Conservation (phyloP, 2,329 filamentous ascomycete genomes). For the Drechslerella dactyloides region DNA sequence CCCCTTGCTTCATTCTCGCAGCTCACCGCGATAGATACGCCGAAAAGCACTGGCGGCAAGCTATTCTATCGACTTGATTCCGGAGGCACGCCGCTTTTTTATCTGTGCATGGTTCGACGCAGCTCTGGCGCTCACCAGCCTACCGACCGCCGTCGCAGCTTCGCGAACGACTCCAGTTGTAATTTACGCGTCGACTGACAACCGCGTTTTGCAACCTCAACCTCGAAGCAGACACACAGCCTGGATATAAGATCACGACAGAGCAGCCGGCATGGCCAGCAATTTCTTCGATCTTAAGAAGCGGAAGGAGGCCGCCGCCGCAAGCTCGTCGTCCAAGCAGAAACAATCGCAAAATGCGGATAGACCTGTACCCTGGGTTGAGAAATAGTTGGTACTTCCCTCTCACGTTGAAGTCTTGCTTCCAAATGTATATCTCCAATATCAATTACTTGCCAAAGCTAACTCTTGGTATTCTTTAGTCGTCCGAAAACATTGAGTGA, state of each 20-base stretch:
- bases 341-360: conserved; percentile 68
- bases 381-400: conserved; percentile 80
- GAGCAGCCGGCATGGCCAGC: conserved; percentile 35
- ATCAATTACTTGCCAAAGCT: conserved; percentile 4
- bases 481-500: conserved; percentile 92
- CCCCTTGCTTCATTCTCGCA: too few species aligned
- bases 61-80: too few species aligned
- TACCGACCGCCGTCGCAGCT: too few species aligned
- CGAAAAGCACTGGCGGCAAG: too few species aligned
- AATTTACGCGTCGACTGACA: conserved; percentile 30
- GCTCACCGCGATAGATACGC: too few species aligned
- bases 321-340: conserved; percentile 61
- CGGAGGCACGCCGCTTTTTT: too few species aligned
- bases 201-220: conserved; percentile 24
- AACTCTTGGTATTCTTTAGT: conserved; percentile 63
- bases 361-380: conserved; percentile 78
- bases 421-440: not conserved
- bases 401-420: conserved; percentile 30
- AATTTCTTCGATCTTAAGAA: conserved; percentile 93
- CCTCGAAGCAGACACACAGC: conserved; percentile 13
- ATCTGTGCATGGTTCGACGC: too few species aligned
- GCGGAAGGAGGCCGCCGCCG: conserved; percentile 75
- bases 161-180: not conserved
- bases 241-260: not conserved
- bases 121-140: too few species aligned